Evolutionary conservation across 495 filamentous ascomycete species (phyloP).

Genomic region (Penicillium mononematosum): DNA sequence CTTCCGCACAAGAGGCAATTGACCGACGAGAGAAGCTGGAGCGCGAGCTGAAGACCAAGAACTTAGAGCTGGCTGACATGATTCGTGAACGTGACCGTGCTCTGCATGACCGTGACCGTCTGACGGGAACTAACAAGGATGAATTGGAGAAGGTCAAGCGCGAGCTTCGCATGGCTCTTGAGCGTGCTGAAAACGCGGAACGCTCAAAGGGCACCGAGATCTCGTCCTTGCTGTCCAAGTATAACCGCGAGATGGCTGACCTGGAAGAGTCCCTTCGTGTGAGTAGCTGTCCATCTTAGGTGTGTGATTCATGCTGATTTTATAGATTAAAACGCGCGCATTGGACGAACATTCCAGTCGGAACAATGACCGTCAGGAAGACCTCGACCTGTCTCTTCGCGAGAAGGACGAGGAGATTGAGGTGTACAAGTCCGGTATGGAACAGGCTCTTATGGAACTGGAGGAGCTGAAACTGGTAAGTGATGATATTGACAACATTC

Average conservation of each 20-base stretch:
- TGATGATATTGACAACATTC: not conserved
- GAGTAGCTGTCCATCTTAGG: slow-evolving; percentile 17
- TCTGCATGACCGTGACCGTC: slow-evolving; percentile 85
- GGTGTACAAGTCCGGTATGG: slow-evolving; percentile 95
- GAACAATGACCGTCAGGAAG: slow-evolving; percentile 74
- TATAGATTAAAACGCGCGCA: slow-evolving; percentile 73
- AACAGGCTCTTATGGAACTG: slow-evolving; percentile 86
- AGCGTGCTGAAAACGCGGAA: slow-evolving; percentile 91
- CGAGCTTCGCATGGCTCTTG: slow-evolving; percentile 89
- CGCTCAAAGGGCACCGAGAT: slow-evolving; percentile 90
- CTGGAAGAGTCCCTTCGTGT: slow-evolving; percentile 85
- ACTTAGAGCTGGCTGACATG: slow-evolving; percentile 96
- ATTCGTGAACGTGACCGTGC: slow-evolving; percentile 94
- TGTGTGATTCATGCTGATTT: slow-evolving; percentile 20
- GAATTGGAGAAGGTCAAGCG: slow-evolving; percentile 94
- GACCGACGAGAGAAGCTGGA: slow-evolving; percentile 92
- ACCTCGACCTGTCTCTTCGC: slow-evolving; percentile 76
- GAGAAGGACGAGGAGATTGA: slow-evolving; percentile 98
- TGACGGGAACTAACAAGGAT: slow-evolving; percentile 82
- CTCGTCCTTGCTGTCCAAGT: slow-evolving; percentile 88
- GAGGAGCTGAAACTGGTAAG: slow-evolving; percentile 70
- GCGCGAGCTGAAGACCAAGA: slow-evolving; percentile 97
- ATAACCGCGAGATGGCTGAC: slow-evolving; percentile 95
- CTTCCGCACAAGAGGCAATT: slow-evolving; percentile 95
- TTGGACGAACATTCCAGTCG: slow-evolving; percentile 81